Percentiles rank a stretch among this genome's conserved stretches.
phyloP scores from a whole-genome alignment of 2,329 filamentous ascomycete genomes.

The Emmonsia crescens region DNA sequence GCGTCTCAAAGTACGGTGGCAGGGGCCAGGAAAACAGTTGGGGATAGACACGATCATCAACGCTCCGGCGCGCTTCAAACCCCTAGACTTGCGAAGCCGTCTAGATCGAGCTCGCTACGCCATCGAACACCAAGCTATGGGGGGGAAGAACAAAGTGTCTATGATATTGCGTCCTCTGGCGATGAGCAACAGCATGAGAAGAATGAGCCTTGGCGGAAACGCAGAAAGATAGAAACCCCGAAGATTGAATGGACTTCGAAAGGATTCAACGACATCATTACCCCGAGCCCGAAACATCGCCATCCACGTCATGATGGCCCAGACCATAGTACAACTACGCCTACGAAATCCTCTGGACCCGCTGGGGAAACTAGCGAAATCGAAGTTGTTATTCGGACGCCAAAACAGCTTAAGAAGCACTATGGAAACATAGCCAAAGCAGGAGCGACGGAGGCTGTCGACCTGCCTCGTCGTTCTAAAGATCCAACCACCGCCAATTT shows the following conservation, averaged over 20 bases:
- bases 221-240: slow-evolving; percentile 10
- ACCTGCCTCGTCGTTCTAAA: background rate
- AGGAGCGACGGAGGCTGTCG: background rate
- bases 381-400: slow-evolving; percentile 10
- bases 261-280: background rate
- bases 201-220: slow-evolving; percentile 8
- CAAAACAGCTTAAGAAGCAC: background rate
- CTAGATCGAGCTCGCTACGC: background rate
- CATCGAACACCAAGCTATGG: background rate
- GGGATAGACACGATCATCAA: background rate
- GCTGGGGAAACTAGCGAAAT: background rate
- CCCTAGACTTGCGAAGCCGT: background rate
- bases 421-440: background rate
- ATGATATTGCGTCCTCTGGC: slow-evolving; percentile 20
- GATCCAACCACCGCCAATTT: background rate
- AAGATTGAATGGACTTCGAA: slow-evolving; percentile 3
- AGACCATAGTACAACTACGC: background rate
- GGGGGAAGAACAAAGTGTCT: slow-evolving; percentile 9
- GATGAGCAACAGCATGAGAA: slow-evolving; percentile 15
- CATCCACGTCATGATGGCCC: background rate
- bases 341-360: background rate
- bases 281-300: background rate
- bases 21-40: background rate
- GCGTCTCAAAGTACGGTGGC: background rate
- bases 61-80: background rate